A percentile compares a stretch with the other conserved stretches of the same genome.
phyloP scores from a whole-genome alignment of 805 yeast species.

The Zygosaccharomyces pseudorouxii region DNA sequence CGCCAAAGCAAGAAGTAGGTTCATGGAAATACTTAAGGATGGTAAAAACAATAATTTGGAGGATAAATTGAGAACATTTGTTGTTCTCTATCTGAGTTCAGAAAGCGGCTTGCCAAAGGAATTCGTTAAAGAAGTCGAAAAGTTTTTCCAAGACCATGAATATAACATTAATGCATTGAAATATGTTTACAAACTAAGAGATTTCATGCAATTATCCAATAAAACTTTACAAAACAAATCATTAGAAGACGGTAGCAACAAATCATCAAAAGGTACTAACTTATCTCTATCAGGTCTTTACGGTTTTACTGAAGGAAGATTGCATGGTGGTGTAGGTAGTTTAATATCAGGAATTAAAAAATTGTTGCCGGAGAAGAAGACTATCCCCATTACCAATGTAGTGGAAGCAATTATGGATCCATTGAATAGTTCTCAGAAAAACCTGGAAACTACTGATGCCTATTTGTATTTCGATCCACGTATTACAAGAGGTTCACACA shows the following conservation, averaged over 20 bases:
- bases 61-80: slow-evolving; percentile 85
- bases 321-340: slow-evolving; percentile 87
- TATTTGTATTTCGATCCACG: slow-evolving; percentile 88
- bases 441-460: slow-evolving; percentile 76
- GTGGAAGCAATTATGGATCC: slow-evolving; percentile 94
- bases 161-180: slow-evolving; percentile 59
- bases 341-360: slow-evolving; percentile 84
- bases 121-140: slow-evolving; percentile 57
- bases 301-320: slow-evolving; percentile 73
- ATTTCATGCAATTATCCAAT: slow-evolving; percentile 54
- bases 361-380: slow-evolving; percentile 80
- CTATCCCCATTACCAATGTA: slow-evolving; percentile 82
- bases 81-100: slow-evolving; percentile 64
- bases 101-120: slow-evolving; percentile 40
- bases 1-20: slow-evolving; percentile 48
- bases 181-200: slow-evolving; percentile 78
- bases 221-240: slow-evolving; percentile 37
- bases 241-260: slow-evolving; percentile 34
- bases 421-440: slow-evolving; percentile 51
- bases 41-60: slow-evolving; percentile 55
- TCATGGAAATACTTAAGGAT: slow-evolving; percentile 51
- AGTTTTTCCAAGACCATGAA: slow-evolving; percentile 51
- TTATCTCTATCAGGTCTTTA: slow-evolving; percentile 67
- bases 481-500: slow-evolving; percentile 78
- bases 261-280: slow-evolving; percentile 27